Conservation (phyloP, 108 stramenopile genomes). For the Fistulifera pelliculosa region DNA sequence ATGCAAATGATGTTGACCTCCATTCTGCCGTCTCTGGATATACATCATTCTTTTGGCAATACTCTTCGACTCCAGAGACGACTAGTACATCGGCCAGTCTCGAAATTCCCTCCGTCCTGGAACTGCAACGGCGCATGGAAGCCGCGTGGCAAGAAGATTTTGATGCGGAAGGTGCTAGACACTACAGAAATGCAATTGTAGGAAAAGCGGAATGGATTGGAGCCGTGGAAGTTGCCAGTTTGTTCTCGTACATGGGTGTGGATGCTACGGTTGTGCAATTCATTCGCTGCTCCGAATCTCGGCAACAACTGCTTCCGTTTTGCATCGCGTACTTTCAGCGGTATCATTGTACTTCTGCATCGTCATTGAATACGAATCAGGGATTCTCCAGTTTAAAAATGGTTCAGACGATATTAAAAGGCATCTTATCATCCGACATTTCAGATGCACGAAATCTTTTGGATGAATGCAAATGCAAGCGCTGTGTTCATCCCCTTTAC, state of each 20-base stretch:
- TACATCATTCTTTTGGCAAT: conserved; percentile 24
- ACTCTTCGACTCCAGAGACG: neutral
- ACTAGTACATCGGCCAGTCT: neutral
- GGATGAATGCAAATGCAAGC: neutral
- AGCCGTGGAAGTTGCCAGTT: conserved; percentile 63
- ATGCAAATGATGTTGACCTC: conserved; percentile 67
- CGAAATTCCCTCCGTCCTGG: conserved; percentile 36
- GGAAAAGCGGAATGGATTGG: conserved; percentile 48
- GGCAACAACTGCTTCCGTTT: conserved; percentile 36
- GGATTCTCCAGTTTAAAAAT: neutral
- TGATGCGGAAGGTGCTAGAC: conserved; percentile 54
- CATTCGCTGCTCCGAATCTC: conserved; percentile 36
- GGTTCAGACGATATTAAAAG: too few relatives aligned
- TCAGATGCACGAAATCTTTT: neutral
- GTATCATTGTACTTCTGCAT: neutral
- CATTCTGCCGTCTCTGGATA: conserved; percentile 33
- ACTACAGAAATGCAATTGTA: conserved; percentile 38
- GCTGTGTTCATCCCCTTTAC: conserved; percentile 40
- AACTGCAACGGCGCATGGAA: conserved; percentile 52
- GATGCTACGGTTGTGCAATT: conserved; percentile 77
- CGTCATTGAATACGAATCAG: neutral
- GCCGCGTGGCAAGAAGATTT: conserved; percentile 54
- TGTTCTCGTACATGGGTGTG: conserved; percentile 43
- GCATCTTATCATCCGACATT: too few relatives aligned
- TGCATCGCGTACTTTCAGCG: conserved; percentile 45